phyloP scores from a whole-genome alignment of 169 alveolate genomes.

The Eimeria maxima region DNA sequence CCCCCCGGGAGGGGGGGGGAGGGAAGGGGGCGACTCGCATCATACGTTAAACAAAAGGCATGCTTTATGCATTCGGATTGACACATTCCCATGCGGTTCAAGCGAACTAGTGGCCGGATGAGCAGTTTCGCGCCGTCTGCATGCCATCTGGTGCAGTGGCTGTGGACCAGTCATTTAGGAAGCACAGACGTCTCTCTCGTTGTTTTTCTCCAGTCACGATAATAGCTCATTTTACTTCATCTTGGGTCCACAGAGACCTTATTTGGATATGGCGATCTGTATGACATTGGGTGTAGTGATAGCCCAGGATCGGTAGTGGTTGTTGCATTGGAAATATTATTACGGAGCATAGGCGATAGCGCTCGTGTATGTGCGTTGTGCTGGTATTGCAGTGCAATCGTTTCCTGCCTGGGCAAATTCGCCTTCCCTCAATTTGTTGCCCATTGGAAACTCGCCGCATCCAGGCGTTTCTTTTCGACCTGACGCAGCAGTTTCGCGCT shows the following conservation, averaged over 20 bases:
- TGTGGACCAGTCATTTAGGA: background rate
- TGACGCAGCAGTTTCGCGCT: background rate
- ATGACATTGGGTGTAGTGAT: background rate
- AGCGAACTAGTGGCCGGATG: background rate
- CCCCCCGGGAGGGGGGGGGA: too few species aligned
- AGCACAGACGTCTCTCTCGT: background rate
- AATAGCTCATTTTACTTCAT: background rate
- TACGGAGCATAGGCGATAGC: background rate
- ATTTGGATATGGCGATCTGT: background rate
- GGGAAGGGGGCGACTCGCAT: background rate
- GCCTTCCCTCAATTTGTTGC: background rate
- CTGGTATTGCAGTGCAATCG: conserved; percentile 9
- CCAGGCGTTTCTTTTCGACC: background rate
- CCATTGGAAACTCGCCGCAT: background rate
- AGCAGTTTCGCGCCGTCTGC: background rate
- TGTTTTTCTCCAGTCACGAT: background rate
- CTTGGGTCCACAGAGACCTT: background rate
- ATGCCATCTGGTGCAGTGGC: background rate
- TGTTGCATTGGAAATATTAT: background rate
- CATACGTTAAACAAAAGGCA: background rate
- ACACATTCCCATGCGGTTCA: background rate
- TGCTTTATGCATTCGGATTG: background rate
- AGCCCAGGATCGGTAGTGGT: background rate
- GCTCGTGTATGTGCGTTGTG: background rate
- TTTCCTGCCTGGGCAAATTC: background rate